Evolutionary conservation across 106 monocot genomes (phyloP).

Genomic region (Ottelia alismoides): DNA sequence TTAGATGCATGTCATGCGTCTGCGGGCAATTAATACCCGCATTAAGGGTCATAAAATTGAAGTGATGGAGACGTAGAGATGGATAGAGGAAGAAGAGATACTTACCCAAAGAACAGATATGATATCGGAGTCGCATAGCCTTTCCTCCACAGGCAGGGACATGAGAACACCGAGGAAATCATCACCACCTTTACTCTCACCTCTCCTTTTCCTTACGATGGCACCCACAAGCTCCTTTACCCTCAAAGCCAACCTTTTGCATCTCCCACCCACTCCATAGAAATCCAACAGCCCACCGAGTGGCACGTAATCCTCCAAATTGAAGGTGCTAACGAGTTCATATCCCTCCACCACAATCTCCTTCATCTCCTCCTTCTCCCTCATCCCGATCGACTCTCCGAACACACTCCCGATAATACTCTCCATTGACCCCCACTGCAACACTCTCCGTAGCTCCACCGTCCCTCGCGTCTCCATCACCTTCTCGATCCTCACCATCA

Average conservation of each 20-base stretch:
- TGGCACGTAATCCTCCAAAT: conserved; percentile 27
- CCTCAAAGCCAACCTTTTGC: conserved; percentile 16
- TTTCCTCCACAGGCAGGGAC: conserved; percentile 23
- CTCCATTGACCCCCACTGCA: conserved; percentile 33
- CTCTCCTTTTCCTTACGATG: conserved; percentile 25
- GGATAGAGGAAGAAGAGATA: too few species aligned
- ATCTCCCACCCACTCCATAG: conserved; percentile 28
- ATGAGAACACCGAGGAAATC: conserved; percentile 30
- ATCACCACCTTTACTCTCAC: neutral
- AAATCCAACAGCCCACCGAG: conserved; percentile 26
- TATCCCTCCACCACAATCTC: conserved; percentile 6
- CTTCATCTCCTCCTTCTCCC: conserved; percentile 13
- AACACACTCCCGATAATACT: conserved; percentile 37
- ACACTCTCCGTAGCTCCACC: conserved; percentile 24
- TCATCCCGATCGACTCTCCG: conserved; percentile 12
- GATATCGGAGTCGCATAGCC: conserved; percentile 26
- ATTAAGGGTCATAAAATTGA: too few species aligned
- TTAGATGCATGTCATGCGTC: too few species aligned
- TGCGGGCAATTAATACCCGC: too few species aligned
- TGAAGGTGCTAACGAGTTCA: conserved; percentile 22
- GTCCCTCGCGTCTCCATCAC: conserved; percentile 21
- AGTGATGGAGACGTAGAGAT: too few species aligned
- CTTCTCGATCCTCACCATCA: conserved; percentile 11
- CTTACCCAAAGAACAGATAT: conserved; percentile 51
- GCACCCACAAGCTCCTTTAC: conserved; percentile 28